Evolutionary conservation across 192 early-diverging fungal genomes (phyloP).

Genomic region (Linnemannia schmuckeri): DNA sequence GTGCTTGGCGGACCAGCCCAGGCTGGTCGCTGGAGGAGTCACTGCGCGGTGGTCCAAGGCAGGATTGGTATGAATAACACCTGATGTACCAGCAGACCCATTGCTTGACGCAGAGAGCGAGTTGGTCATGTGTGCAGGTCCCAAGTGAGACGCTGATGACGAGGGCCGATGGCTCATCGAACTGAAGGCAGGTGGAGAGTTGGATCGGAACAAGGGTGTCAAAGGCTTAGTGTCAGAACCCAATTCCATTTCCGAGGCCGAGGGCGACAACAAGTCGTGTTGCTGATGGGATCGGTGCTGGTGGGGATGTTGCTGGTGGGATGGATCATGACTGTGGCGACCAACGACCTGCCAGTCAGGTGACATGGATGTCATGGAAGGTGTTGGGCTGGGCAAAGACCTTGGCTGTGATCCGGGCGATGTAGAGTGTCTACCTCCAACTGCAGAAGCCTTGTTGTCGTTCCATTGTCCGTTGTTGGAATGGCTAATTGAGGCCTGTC

Average conservation of each 20-base stretch:
- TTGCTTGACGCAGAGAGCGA: slow-evolving; percentile 18
- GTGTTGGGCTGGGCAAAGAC: slow-evolving; percentile 38
- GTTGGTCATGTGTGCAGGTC: background rate
- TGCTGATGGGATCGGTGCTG: slow-evolving; percentile 12
- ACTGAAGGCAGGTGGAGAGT: slow-evolving; percentile 7
- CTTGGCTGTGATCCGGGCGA: background rate
- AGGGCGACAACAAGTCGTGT: slow-evolving; percentile 19
- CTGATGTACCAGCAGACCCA: slow-evolving; percentile 1
- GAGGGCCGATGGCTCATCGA: background rate
- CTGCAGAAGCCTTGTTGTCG: background rate
- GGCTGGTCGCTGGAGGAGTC: slow-evolving; percentile 1
- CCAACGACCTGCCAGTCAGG: slow-evolving; percentile 19
- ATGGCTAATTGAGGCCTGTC: no score
- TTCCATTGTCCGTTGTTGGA: background rate
- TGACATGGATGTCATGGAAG: slow-evolving; percentile 21
- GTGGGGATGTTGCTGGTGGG: slow-evolving; percentile 6
- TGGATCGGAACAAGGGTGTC: slow-evolving; percentile 29
- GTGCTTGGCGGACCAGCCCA: slow-evolving; percentile 30
- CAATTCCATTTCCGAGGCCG: slow-evolving; percentile 18
- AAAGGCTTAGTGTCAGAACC: slow-evolving; percentile 9
- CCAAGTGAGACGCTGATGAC: background rate
- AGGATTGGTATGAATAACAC: background rate
- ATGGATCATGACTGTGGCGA: background rate
- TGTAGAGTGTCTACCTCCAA: background rate
- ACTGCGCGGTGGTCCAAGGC: background rate